Evolutionary conservation across 2,329 filamentous ascomycete species (phyloP).

Genomic region (Colletotrichum sp.): DNA sequence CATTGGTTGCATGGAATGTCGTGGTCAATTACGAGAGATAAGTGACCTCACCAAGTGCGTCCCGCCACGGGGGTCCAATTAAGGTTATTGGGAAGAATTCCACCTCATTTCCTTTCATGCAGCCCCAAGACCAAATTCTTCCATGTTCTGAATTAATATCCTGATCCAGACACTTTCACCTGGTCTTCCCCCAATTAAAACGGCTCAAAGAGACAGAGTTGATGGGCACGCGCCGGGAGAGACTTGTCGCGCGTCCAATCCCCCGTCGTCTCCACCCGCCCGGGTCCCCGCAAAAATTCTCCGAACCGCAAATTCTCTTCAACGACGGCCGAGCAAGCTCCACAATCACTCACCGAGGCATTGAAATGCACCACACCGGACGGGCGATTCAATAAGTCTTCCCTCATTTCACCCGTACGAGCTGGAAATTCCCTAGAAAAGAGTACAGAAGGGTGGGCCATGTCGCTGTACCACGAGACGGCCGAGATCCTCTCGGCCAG

Average conservation of each 20-base stretch:
- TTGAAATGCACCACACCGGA: background rate
- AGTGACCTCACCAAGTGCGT: background rate
- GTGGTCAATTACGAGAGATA: background rate
- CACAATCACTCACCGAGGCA: background rate
- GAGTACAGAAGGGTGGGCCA: conserved; percentile 38
- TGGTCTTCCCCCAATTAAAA: background rate
- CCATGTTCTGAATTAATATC: background rate
- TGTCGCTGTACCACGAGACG: conserved; percentile 97
- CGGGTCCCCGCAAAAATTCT: conserved; percentile 5
- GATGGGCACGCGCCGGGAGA: background rate
- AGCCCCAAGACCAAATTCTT: background rate
- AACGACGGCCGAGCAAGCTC: background rate
- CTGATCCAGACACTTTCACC: background rate
- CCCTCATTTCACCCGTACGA: background rate
- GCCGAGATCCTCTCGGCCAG: conserved; percentile 73
- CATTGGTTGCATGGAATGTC: background rate
- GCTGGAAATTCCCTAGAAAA: background rate
- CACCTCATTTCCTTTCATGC: background rate
- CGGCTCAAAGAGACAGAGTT: background rate
- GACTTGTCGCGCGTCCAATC: background rate
- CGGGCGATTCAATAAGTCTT: background rate
- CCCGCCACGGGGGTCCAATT: background rate
- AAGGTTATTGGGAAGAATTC: background rate
- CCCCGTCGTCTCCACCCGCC: background rate
- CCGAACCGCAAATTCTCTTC: conserved; percentile 14